Evolutionary conservation across 768 basidiomycete genomes (phyloP).

Genomic region (Guyanaporus albipodus): DNA sequence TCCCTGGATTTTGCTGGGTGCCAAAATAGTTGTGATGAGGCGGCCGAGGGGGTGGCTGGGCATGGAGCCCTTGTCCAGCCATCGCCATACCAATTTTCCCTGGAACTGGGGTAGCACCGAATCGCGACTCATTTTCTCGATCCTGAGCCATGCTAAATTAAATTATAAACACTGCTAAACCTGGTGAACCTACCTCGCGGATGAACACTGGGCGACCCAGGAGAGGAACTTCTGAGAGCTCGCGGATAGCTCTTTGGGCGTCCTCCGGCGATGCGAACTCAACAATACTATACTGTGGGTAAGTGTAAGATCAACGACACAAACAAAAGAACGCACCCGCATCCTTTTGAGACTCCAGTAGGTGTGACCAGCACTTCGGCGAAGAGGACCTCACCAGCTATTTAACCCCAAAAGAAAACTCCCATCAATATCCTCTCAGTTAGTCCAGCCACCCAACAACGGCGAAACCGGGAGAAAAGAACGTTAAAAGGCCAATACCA

Average conservation of each 20-base stretch:
- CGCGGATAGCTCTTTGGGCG: constrained; percentile 82
- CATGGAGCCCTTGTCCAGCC: constrained; percentile 84
- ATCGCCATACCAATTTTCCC: constrained; percentile 96
- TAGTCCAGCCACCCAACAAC: constrained; percentile 50
- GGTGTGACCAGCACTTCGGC: constrained; percentile 98
- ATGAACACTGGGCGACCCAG: constrained; percentile 95
- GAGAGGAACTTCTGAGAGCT: constrained; percentile 85
- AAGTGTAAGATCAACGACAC: constrained; percentile 1
- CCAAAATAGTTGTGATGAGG: constrained; percentile 73
- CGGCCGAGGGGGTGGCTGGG: constrained; percentile 78
- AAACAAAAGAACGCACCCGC: constrained; percentile 69
- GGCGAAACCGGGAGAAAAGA: constrained; percentile 38
- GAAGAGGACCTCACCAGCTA: constrained; percentile 99
- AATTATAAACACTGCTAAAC: background rate
- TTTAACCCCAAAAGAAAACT: constrained; percentile 84
- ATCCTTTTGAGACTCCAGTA: constrained; percentile 95
- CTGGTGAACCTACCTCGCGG: constrained; percentile 63
- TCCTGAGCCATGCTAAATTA: constrained; percentile 51
- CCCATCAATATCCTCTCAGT: constrained; percentile 89
- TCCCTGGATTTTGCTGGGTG: constrained; percentile 61
- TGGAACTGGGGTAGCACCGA: constrained; percentile 91
- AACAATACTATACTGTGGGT: constrained; percentile 67
- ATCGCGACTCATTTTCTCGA: constrained; percentile 93
- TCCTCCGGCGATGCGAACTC: constrained; percentile 92
- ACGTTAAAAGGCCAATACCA: constrained; percentile 38